Conservation (phyloP, 495 filamentous ascomycete genomes). For the Aspergillus olivimuriae region DNA sequence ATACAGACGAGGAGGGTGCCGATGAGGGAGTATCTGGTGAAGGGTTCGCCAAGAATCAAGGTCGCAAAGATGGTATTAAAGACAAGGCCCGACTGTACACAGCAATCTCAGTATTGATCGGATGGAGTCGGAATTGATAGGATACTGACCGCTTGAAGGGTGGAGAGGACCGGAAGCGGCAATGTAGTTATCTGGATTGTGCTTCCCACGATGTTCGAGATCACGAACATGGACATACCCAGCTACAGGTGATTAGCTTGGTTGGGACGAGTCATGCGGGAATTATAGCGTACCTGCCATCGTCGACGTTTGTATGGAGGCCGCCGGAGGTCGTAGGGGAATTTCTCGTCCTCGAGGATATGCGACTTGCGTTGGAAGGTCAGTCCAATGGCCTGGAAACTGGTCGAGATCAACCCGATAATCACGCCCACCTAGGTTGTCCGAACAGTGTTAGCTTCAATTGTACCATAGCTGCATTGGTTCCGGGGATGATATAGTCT, state of each 20-base stretch:
- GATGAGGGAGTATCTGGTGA: conserved; percentile 82
- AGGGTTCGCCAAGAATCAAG: conserved; percentile 86
- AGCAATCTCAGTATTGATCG: conserved; percentile 7
- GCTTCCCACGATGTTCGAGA: conserved; percentile 89
- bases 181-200: conserved; percentile 97
- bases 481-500: conserved; percentile 21
- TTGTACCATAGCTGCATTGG: neutral
- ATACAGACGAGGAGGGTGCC: conserved; percentile 83
- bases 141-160: conserved; percentile 71
- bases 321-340: conserved; percentile 66
- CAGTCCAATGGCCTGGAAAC: conserved; percentile 88
- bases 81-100: conserved; percentile 68
- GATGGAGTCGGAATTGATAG: neutral
- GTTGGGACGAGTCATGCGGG: neutral
- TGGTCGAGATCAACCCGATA: conserved; percentile 87
- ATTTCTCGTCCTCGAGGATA: conserved; percentile 93
- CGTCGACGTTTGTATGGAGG: conserved; percentile 85
- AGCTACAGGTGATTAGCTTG: conserved; percentile 37
- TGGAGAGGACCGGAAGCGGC: conserved; percentile 89
- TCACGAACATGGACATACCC: conserved; percentile 94
- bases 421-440: conserved; percentile 71
- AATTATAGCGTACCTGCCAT: conserved; percentile 64
- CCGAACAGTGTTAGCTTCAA: conserved; percentile 9
- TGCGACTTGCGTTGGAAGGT: conserved; percentile 99
- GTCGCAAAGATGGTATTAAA: conserved; percentile 98